Conservation (phyloP, 2,329 filamentous ascomycete genomes). For the Pestalotiopsis fici region DNA sequence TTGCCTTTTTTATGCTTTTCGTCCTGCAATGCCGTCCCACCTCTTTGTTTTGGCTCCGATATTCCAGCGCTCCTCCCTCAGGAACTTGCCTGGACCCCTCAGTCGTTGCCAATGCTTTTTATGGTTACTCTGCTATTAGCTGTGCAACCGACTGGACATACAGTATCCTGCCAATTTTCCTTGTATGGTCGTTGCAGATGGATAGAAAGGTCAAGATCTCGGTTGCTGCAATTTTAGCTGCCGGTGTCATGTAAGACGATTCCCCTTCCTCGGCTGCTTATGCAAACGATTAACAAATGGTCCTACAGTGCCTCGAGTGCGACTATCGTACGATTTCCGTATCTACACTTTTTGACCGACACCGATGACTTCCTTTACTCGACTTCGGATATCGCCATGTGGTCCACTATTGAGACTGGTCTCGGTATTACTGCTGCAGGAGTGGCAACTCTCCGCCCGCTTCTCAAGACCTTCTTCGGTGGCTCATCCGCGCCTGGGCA, state of each 20-base stretch:
- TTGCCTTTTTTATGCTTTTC: constrained; percentile 39
- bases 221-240: constrained; percentile 30
- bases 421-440: constrained; percentile 41
- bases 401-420: constrained; percentile 45
- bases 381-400: constrained; percentile 43
- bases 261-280: neutral
- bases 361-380: constrained; percentile 43
- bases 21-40: constrained; percentile 40
- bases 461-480: constrained; percentile 23
- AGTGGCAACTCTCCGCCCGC: constrained; percentile 39
- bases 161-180: constrained; percentile 37
- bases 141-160: constrained; percentile 41
- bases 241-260: constrained; percentile 36
- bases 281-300: neutral
- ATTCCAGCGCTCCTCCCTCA: constrained; percentile 20
- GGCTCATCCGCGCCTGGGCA: constrained; percentile 11
- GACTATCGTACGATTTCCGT: constrained; percentile 44
- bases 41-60: constrained; percentile 38
- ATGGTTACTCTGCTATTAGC: constrained; percentile 38
- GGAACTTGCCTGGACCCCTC: constrained; percentile 31
- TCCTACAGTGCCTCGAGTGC: constrained; percentile 37
- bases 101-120: constrained; percentile 30
- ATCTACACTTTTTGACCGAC: constrained; percentile 35
- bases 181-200: constrained; percentile 42
- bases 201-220: constrained; percentile 37